Percentiles rank a stretch among this genome's conserved stretches.
Evolutionary conservation across 371 early-diverging fungal genomes (phyloP).

Genomic region (Parasitella parasitica): DNA sequence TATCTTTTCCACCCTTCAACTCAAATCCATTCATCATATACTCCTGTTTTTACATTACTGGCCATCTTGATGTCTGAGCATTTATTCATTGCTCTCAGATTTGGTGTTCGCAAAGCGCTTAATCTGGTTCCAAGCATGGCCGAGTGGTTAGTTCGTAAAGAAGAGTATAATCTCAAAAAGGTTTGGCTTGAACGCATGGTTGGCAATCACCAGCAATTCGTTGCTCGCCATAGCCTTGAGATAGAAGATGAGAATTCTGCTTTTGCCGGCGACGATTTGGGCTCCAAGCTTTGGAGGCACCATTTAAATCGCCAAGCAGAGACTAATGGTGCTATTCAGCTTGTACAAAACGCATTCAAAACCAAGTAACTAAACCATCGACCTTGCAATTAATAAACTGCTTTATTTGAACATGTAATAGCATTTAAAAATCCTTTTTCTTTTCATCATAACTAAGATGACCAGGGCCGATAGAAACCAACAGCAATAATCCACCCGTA

Average conservation of each 20-base stretch:
- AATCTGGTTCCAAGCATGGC: conserved; percentile 36
- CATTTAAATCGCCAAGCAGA: conserved; percentile 16
- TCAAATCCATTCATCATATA: conserved; percentile 43
- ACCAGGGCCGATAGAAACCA: conserved; percentile 90
- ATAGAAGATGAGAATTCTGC: conserved; percentile 7
- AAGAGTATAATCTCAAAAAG: conserved; percentile 45
- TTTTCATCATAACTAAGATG: conserved; percentile 90
- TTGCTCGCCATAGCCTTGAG: background rate
- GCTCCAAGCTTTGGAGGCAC: conserved; percentile 14
- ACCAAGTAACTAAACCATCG: conserved; percentile 3
- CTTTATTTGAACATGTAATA: background rate
- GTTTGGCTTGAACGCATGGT: conserved; percentile 36
- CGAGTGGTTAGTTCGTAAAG: conserved; percentile 34
- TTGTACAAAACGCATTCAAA: conserved; percentile 23
- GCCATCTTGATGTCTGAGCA: conserved; percentile 49
- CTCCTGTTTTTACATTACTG: conserved; percentile 40
- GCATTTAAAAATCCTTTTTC: conserved; percentile 47
- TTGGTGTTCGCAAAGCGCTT: conserved; percentile 31
- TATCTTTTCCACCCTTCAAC: conserved; percentile 66
- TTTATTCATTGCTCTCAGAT: conserved; percentile 32
- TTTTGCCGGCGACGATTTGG: conserved; percentile 7
- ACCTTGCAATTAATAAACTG: background rate
- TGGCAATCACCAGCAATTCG: conserved; percentile 13
- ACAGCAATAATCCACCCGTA: conserved; percentile 88
- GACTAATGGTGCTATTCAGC: conserved; percentile 2